Evolutionary conservation across 768 basidiomycete species (phyloP).

Genomic region (Amanita phalloides): DNA sequence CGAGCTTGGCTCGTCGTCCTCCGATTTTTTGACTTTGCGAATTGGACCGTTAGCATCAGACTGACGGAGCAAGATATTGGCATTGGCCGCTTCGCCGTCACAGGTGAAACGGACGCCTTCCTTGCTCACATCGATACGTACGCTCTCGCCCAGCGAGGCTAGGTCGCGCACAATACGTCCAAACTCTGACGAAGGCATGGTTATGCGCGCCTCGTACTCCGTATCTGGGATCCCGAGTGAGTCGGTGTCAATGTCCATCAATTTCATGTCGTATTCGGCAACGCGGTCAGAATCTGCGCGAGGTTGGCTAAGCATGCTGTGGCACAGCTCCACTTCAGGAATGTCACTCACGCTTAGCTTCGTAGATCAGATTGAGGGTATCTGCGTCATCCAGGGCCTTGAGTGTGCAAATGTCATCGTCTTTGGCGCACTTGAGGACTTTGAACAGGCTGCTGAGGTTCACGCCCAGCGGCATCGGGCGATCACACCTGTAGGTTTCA

Average conservation of each 20-base stretch:
- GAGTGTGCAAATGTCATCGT: slow-evolving; percentile 85
- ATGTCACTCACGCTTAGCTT: slow-evolving; percentile 64
- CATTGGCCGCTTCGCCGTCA: slow-evolving; percentile 93
- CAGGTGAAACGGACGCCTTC: slow-evolving; percentile 89
- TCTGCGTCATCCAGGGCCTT: slow-evolving; percentile 91
- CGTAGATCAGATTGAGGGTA: slow-evolving; percentile 78
- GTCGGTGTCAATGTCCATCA: slow-evolving; percentile 98
- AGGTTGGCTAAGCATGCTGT: background rate
- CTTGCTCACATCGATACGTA: slow-evolving; percentile 91
- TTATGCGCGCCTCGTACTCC: slow-evolving; percentile 89
- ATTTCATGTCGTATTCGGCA: slow-evolving; percentile 97
- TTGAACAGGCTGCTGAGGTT: slow-evolving; percentile 86
- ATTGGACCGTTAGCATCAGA: slow-evolving; percentile 40
- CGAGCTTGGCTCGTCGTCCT: slow-evolving; percentile 24
- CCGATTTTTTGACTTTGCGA: slow-evolving; percentile 26
- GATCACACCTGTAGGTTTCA: slow-evolving; percentile 84
- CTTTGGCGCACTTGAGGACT: slow-evolving; percentile 94
- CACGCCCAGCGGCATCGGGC: slow-evolving; percentile 85
- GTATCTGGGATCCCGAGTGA: slow-evolving; percentile 94
- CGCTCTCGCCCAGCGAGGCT: slow-evolving; percentile 81
- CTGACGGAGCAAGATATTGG: slow-evolving; percentile 75
- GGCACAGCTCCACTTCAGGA: background rate
- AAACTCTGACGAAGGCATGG: slow-evolving; percentile 82
- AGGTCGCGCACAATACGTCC: slow-evolving; percentile 89
- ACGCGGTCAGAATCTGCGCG: slow-evolving; percentile 77